Evolutionary conservation across 768 basidiomycete genomes (phyloP).

Genomic region (Auricularia sp.): DNA sequence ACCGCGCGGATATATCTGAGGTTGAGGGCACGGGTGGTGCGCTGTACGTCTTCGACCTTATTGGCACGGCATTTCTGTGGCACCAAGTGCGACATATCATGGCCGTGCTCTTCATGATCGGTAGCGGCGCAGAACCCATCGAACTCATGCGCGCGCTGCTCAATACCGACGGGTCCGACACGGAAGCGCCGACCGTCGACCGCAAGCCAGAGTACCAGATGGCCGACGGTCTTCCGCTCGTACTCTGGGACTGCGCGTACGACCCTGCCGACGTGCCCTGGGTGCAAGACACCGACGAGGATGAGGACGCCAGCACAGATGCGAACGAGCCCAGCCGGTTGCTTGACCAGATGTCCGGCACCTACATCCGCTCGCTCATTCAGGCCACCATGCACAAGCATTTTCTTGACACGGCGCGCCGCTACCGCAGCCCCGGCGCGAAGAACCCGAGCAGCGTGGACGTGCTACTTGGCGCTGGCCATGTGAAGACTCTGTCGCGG

Average conservation of each 20-base stretch:
- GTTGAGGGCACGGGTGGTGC: constrained; percentile 23
- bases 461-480: constrained; percentile 67
- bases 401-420: constrained; percentile 49
- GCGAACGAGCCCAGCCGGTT: constrained; percentile 26
- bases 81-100: constrained; percentile 96
- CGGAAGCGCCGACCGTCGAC: constrained; percentile 33
- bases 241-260: constrained; percentile 87
- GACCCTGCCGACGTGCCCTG: constrained; percentile 56
- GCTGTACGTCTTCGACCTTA: constrained; percentile 70
- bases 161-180: constrained; percentile 44
- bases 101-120: constrained; percentile 82
- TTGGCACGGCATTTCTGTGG: constrained; percentile 84
- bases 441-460: constrained; percentile 31
- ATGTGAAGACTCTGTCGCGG: constrained; percentile 45
- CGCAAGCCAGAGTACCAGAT: constrained; percentile 87
- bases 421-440: constrained; percentile 37
- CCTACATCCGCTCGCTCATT: constrained; percentile 52
- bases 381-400: constrained; percentile 54
- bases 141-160: constrained; percentile 61
- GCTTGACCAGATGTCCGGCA: constrained; percentile 42
- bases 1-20: constrained; percentile 52
- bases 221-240: constrained; percentile 83
- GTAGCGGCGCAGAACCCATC: constrained; percentile 66
- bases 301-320: constrained; percentile 13
- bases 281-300: constrained; percentile 47